A percentile compares a stretch with the other conserved stretches of the same genome.
phyloP scores from a whole-genome alignment of 495 filamentous ascomycete genomes.

The Podospora pseudoanserina region DNA sequence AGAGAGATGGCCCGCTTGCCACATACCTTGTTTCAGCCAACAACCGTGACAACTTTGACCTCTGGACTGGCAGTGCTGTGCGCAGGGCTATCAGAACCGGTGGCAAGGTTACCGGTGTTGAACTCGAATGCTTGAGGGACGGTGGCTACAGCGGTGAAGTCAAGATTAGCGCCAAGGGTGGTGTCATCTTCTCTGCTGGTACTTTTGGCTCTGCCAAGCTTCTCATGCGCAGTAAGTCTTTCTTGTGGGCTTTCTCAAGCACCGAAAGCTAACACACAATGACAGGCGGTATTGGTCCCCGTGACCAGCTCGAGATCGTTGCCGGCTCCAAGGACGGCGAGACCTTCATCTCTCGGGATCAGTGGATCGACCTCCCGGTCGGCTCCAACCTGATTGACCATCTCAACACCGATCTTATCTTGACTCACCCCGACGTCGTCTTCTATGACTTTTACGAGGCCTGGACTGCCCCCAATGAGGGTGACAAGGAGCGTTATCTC shows the following conservation, averaged over 20 bases:
- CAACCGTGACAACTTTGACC: slow-evolving; percentile 57
- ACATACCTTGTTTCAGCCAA: slow-evolving; percentile 68
- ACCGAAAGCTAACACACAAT: slow-evolving; percentile 2
- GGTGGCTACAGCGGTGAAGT: slow-evolving; percentile 57
- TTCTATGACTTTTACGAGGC: slow-evolving; percentile 66
- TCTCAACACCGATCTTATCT: slow-evolving; percentile 62
- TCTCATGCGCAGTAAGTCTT: slow-evolving; percentile 46
- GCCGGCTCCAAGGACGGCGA: slow-evolving; percentile 49
- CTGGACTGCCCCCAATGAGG: slow-evolving; percentile 41
- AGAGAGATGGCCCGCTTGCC: slow-evolving; percentile 66
- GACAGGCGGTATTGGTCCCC: slow-evolving; percentile 57
- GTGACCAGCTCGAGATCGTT: slow-evolving; percentile 57
- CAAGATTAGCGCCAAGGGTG: slow-evolving; percentile 56
- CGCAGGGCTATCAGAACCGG: slow-evolving; percentile 59
- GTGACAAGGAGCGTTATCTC: slow-evolving; percentile 38
- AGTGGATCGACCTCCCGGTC: slow-evolving; percentile 73
- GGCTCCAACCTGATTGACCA: slow-evolving; percentile 72
- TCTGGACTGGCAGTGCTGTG: slow-evolving; percentile 62
- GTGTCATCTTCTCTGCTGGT: slow-evolving; percentile 66
- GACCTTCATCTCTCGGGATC: slow-evolving; percentile 41
- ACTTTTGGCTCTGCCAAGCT: slow-evolving; percentile 72
- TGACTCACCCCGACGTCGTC: slow-evolving; percentile 58
- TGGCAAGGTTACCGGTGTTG: slow-evolving; percentile 61
- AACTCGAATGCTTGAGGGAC: slow-evolving; percentile 54
- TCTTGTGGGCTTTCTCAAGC: neutral